These are phyloP conservation scores for Ascochyta rabiei DNA, from an alignment of 2,329 filamentous ascomycete genomes.

Conservation along the genomic window DNA sequence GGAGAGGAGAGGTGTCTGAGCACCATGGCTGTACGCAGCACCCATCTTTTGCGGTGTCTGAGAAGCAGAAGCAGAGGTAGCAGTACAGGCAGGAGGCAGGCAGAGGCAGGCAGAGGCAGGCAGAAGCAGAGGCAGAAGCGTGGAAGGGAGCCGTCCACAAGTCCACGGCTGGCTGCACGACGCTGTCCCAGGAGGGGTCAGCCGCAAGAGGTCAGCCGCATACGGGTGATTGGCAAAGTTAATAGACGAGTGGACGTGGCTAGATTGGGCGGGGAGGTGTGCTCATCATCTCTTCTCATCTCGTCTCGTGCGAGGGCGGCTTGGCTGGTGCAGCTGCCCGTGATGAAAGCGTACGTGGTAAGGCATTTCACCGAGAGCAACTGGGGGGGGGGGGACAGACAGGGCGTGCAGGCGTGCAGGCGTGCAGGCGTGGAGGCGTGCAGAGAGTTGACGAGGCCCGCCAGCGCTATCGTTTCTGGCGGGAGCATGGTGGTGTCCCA, in stretches of 20 bases:
- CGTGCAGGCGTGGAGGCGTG: constrained; percentile 18
- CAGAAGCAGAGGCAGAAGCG: neutral
- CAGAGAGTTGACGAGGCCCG: constrained; percentile 27
- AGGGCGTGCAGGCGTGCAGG: constrained; percentile 8
- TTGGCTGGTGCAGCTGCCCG: constrained; percentile 35
- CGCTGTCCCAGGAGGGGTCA: constrained; percentile 26
- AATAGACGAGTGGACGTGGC: constrained; percentile 5
- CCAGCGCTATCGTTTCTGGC: constrained; percentile 32
- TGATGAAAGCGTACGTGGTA: constrained; percentile 20
- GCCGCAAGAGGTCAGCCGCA: constrained; percentile 37
- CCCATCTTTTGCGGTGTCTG: constrained; percentile 20
- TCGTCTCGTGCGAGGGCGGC: constrained; percentile 24
- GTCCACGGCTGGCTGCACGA: constrained; percentile 17
- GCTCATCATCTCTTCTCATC: constrained; percentile 21
- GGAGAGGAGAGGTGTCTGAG: constrained; percentile 22
- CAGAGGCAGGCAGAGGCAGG: too few relatives aligned
- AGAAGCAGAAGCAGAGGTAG: neutral
- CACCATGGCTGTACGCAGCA: constrained; percentile 27
- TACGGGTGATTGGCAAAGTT: constrained; percentile 1
- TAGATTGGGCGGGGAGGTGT: constrained; percentile 16
- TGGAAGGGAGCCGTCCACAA: constrained; percentile 1
- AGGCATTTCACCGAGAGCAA: too few relatives aligned
- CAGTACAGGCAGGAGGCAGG: neutral
- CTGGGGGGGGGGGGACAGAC: too few relatives aligned
- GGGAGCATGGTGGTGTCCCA: constrained; percentile 22